Base-by-base conservation (phyloP, 345 rosid species). In the Crucihimalaya himalaica region DNA sequence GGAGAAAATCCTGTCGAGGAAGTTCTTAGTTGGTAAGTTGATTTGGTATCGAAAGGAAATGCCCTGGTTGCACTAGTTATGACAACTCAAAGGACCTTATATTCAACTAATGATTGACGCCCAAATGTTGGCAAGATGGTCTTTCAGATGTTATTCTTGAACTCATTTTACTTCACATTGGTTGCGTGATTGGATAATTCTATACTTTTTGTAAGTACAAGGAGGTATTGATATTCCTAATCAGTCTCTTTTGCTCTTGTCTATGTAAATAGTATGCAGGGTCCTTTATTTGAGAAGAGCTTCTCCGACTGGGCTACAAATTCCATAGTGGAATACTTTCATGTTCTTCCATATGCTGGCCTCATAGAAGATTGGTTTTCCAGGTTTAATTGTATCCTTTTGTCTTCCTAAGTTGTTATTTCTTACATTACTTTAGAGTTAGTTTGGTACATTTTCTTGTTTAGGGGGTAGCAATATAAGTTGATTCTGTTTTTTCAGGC, bases 301-400 rank as follows among this genome's bases (percentile, higher is more conserved):
- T 72, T 75, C 19, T 63, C 70, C 13, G 54, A 43, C 5, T 86
- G 93, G 89, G n/a, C 51, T 19, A 39, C 61, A 10, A 74, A 80
- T 47, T 45, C 83, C n/a, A 81, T 10, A 34, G 83, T 85, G 10
- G 88, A 83, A 57, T 81, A 86, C 70, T 86, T 85, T 58, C 89
- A 80, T 69, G 23, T 88, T 75, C 87, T 88, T 70, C 88, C 89
- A 47, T 88, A 66, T 71, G 81, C 84, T 45, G 71, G 37, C 31
- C 76, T 85, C 48, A 48, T 88, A 43, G 73, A 72, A 39, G 80
- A 81, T 21, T 85, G 90, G 83, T 46, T 74, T 71, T 81, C 83
- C 35, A 82, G 93, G 93, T 86, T 55, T 61, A 50, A 59, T 20
- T 25, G n/a, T 34, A 72, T 35, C 18, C 16, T 76, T 32, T 20